phyloP scores from a whole-genome alignment of 495 filamentous ascomycete genomes.

The Clavariopsis aquatica region DNA sequence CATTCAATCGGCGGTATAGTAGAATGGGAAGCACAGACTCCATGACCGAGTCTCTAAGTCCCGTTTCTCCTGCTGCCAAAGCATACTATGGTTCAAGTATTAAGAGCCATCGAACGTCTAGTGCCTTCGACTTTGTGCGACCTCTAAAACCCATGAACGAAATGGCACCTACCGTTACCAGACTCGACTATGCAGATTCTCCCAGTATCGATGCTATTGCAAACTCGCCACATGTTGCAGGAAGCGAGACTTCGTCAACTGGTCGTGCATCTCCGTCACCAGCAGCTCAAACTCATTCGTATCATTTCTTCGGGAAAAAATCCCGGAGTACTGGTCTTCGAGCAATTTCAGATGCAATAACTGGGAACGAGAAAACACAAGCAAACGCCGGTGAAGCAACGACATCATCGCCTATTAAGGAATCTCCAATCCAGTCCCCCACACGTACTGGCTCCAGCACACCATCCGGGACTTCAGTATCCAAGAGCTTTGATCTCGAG shows the following conservation, averaged over 20 bases:
- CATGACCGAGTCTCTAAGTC: conserved; percentile 49
- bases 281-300: conserved; percentile 14
- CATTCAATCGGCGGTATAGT: conserved; percentile 35
- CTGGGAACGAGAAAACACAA: conserved; percentile 60
- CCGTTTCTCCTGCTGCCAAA: conserved; percentile 33
- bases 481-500: conserved; percentile 76
- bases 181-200: conserved; percentile 59
- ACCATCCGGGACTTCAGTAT: conserved; percentile 72
- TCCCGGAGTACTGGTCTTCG: conserved; percentile 62
- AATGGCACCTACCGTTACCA: conserved; percentile 62
- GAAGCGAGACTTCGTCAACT: conserved; percentile 54
- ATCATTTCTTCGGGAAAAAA: conserved; percentile 41
- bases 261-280: conserved; percentile 53
- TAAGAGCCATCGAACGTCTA: conserved; percentile 33
- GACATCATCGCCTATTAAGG: conserved; percentile 63
- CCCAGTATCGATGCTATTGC: conserved; percentile 51
- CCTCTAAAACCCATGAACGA: conserved; percentile 55
- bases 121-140: conserved; percentile 37
- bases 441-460: conserved; percentile 81
- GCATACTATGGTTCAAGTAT: conserved; percentile 59
- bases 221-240: conserved; percentile 52
- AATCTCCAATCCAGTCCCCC: conserved; percentile 66
- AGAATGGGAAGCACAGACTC: conserved; percentile 41
- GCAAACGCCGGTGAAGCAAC: conserved; percentile 49
- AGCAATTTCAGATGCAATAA: conserved; percentile 78